A percentile compares a stretch with the other conserved stretches of the same genome.
These are phyloP conservation scores for Acrodontium crateriforme DNA, from an alignment of 2,329 filamentous ascomycete species.

Conservation along the genomic window DNA sequence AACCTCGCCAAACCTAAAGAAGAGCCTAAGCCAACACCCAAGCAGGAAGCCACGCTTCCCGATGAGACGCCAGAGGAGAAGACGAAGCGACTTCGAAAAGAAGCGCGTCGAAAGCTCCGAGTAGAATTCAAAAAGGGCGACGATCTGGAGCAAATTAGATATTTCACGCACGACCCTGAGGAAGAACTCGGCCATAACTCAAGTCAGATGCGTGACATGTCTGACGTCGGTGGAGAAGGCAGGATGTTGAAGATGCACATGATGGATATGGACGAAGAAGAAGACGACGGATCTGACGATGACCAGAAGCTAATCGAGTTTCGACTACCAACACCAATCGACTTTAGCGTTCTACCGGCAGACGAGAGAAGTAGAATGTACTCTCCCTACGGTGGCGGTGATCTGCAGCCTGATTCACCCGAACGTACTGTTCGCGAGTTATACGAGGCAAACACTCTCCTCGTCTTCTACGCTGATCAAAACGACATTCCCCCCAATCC, in stretches of 20 bases:
- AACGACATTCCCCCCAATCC: slow-evolving; percentile 34
- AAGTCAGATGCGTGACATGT: slow-evolving; percentile 57
- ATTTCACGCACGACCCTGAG: slow-evolving; percentile 58
- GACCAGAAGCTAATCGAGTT: slow-evolving; percentile 37
- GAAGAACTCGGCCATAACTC: slow-evolving; percentile 55
- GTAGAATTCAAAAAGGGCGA: slow-evolving; percentile 58
- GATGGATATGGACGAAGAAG: slow-evolving; percentile 52
- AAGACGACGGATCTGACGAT: slow-evolving; percentile 43
- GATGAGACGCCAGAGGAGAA: slow-evolving; percentile 56
- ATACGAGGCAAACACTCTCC: slow-evolving; percentile 32
- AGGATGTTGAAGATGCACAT: slow-evolving; percentile 42
- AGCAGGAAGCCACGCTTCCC: slow-evolving; percentile 38
- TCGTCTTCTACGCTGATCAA: slow-evolving; percentile 32
- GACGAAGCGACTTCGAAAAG: slow-evolving; percentile 55
- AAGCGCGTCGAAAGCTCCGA: slow-evolving; percentile 53
- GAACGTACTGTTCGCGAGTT: slow-evolving; percentile 31
- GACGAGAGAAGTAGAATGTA: slow-evolving; percentile 32
- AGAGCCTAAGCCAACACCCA: slow-evolving; percentile 32
- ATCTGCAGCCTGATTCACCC: slow-evolving; percentile 24
- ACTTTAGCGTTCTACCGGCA: slow-evolving; percentile 28
- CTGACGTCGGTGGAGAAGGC: slow-evolving; percentile 54
- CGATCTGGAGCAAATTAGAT: slow-evolving; percentile 50
- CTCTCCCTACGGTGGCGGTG: slow-evolving; percentile 31
- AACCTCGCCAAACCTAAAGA: slow-evolving; percentile 42
- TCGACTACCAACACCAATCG: slow-evolving; percentile 22